Conservation (phyloP, 495 filamentous ascomycete species). For the Sphaerosporella brunnea region DNA sequence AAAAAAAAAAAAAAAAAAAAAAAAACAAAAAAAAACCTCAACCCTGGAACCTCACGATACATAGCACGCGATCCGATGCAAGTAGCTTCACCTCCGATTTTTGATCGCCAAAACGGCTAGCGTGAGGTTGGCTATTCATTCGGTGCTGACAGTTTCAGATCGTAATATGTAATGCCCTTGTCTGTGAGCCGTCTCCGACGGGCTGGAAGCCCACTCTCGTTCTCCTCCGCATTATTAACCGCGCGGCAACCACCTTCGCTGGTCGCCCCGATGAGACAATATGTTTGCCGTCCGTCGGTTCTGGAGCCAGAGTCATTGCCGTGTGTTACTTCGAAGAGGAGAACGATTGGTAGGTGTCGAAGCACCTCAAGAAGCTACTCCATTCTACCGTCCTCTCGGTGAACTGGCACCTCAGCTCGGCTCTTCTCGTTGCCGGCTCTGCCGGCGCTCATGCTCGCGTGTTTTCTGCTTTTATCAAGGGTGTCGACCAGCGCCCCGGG, state of each 20-base stretch:
- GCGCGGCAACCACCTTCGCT: constrained; percentile 88
- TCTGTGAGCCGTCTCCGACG: constrained; percentile 79
- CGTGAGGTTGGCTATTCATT: too few relatives aligned
- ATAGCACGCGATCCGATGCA: too few relatives aligned
- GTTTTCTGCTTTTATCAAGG: constrained; percentile 90
- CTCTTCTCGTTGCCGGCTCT: constrained; percentile 80
- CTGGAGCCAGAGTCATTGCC: constrained; percentile 86
- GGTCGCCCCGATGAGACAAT: constrained; percentile 96
- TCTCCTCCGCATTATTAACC: constrained; percentile 91
- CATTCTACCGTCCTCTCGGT: constrained; percentile 87
- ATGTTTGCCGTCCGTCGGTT: constrained; percentile 96
- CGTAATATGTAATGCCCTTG: constrained; percentile 94
- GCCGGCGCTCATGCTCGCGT: constrained; percentile 93
- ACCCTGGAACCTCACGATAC: too few relatives aligned
- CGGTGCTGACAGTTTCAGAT: too few relatives aligned
- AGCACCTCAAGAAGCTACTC: constrained; percentile 96
- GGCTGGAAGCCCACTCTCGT: constrained; percentile 97
- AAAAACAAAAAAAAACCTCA: too few relatives aligned
- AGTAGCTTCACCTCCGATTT: too few relatives aligned
- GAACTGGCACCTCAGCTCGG: constrained; percentile 91
- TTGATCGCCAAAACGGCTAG: too few relatives aligned
- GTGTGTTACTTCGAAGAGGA: constrained; percentile 98
- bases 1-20: too few relatives aligned
- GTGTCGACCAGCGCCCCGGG: constrained; percentile 71
- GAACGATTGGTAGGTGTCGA: constrained; percentile 99